A percentile compares a stretch with the other conserved stretches of the same genome.
These are phyloP conservation scores for Begonia loranthoides DNA, from an alignment of 306 rosid species.

Conservation along the genomic window DNA sequence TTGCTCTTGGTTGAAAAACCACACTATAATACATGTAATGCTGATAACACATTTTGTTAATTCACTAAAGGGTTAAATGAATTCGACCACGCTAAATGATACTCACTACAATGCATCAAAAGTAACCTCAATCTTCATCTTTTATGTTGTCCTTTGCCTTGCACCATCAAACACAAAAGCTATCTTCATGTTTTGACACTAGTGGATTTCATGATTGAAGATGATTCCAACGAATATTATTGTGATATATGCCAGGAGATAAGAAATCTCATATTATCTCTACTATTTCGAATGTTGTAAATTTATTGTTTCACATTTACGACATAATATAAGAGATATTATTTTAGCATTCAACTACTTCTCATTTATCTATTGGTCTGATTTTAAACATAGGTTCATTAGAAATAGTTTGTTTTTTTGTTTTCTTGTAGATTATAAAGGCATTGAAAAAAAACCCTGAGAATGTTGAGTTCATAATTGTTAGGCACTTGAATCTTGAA, in stretches of 20 bases:
- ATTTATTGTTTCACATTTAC: not conserved
- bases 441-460: not conserved
- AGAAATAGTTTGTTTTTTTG: too few species aligned
- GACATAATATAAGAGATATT: not conserved
- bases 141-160: conserved; percentile 2
- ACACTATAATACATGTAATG: not conserved
- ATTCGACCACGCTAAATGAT: too few species aligned
- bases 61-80: too few species aligned
- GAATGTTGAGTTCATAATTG: not conserved
- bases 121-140: not conserved
- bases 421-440: not conserved
- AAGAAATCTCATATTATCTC: too few species aligned
- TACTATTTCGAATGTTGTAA: too few species aligned
- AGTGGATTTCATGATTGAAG: not conserved
- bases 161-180: not conserved
- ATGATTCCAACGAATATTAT: not conserved
- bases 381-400: too few species aligned
- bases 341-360: not conserved
- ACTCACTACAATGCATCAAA: not conserved
- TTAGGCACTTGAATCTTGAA: not conserved
- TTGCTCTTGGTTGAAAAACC: not conserved
- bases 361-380: not conserved
- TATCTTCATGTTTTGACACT: not conserved
- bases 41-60: too few species aligned
- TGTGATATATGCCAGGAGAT: not conserved